These are phyloP conservation scores for Microcyclosporella mali DNA, from an alignment of 2,329 filamentous ascomycete species.

Conservation along the genomic window DNA sequence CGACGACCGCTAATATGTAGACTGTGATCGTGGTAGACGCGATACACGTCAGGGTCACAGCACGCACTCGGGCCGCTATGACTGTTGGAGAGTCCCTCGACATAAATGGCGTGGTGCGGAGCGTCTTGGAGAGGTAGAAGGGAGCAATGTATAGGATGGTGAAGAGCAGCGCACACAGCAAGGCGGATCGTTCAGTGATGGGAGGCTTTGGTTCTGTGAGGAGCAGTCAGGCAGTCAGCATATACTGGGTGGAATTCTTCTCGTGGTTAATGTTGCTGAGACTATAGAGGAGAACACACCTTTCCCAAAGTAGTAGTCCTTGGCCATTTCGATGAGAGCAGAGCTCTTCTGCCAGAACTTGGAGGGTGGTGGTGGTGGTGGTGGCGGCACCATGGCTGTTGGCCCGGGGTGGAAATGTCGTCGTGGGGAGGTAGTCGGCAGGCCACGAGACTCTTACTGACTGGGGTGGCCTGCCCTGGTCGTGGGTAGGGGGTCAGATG, in stretches of 20 bases:
- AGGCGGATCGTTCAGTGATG: constrained; percentile 24
- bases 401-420: not conserved
- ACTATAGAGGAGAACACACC: constrained; percentile 9
- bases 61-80: constrained; percentile 77
- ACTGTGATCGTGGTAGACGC: constrained; percentile 62
- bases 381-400: constrained; percentile 10
- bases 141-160: constrained; percentile 86
- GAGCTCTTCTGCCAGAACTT: constrained; percentile 10
- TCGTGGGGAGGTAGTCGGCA: not conserved
- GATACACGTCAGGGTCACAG: constrained; percentile 69
- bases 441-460: not conserved
- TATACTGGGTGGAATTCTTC: constrained; percentile 4
- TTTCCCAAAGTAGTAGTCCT: constrained; percentile 12
- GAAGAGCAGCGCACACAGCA: constrained; percentile 53
- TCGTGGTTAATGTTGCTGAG: constrained; percentile 1
- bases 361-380: not conserved
- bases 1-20: constrained; percentile 55
- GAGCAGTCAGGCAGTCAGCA: too few relatives aligned
- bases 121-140: constrained; percentile 75
- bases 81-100: constrained; percentile 84
- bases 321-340: constrained; percentile 11
- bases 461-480: too few relatives aligned
- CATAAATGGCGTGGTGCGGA: constrained; percentile 70
- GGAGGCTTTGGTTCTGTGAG: constrained; percentile 13
- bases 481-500: not conserved